Conservation (phyloP, 2,329 filamentous ascomycete genomes). For the Aureobasidium sp. region DNA sequence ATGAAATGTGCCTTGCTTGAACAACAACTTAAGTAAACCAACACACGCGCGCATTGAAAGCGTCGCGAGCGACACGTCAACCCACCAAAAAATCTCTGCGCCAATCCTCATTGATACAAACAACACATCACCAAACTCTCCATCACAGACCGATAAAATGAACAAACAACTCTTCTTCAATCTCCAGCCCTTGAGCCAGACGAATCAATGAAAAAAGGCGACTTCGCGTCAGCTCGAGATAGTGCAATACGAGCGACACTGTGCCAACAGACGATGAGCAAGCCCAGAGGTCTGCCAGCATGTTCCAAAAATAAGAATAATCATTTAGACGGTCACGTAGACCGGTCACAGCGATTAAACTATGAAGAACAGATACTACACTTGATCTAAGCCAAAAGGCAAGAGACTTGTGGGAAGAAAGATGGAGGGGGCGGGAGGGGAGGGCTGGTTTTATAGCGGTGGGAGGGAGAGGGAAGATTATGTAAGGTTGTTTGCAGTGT, state of each 20-base stretch:
- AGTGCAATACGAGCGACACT: conserved; percentile 74
- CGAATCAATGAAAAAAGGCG: conserved; percentile 27
- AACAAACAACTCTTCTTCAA: conserved; percentile 23
- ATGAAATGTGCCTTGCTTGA: not conserved
- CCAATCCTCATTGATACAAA: not conserved
- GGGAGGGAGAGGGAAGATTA: not conserved
- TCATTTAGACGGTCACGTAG: conserved; percentile 61
- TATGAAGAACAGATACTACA: conserved; percentile 62
- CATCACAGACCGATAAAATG: too few species aligned
- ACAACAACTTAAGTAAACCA: too few species aligned
- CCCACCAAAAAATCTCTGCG: not conserved
- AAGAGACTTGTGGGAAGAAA: not conserved
- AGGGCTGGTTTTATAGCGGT: not conserved
- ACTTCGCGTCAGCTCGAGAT: conserved; percentile 63
- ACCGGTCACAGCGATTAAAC: conserved; percentile 89
- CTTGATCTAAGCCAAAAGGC: conserved; percentile 15
- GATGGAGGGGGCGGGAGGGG: not conserved
- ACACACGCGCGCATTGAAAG: not conserved
- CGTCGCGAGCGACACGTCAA: not conserved
- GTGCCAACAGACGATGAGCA: conserved; percentile 58
- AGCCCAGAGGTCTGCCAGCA: conserved; percentile 59
- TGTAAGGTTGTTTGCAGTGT: not conserved
- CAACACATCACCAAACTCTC: not conserved
- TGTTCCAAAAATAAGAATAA: conserved; percentile 73
- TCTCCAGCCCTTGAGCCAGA: conserved; percentile 15